phyloP scores from a whole-genome alignment of 2,329 filamentous ascomycete genomes.

The Knufia petricola region DNA sequence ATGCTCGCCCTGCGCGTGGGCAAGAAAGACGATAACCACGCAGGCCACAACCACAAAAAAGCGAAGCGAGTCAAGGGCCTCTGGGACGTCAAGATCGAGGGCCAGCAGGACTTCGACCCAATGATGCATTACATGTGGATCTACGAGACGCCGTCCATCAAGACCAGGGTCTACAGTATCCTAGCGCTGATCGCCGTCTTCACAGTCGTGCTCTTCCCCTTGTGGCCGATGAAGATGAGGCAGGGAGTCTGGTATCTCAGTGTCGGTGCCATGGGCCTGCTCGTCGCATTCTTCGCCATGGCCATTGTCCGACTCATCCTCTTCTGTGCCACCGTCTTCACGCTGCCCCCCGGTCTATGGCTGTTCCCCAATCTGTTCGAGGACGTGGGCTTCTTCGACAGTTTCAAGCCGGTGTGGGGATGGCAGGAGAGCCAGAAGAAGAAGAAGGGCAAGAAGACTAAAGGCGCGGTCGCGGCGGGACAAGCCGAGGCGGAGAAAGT shows the following conservation, averaged over 20 bases:
- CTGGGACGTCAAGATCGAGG: slow-evolving; percentile 92
- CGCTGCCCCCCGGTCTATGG: slow-evolving; percentile 81
- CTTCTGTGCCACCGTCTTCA: slow-evolving; percentile 86
- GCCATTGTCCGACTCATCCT: slow-evolving; percentile 92
- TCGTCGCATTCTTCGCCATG: slow-evolving; percentile 95
- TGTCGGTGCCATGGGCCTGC: slow-evolving; percentile 81
- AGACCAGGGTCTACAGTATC: slow-evolving; percentile 81
- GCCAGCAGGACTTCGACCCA: slow-evolving; percentile 70
- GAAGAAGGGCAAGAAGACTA: slow-evolving; percentile 46
- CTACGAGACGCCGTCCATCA: slow-evolving; percentile 88
- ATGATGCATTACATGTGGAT: slow-evolving; percentile 90
- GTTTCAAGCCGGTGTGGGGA: slow-evolving; percentile 90
- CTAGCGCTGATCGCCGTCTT: slow-evolving; percentile 78
- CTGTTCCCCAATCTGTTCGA: slow-evolving; percentile 96
- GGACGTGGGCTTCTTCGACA: slow-evolving; percentile 96
- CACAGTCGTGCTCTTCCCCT: slow-evolving; percentile 82
- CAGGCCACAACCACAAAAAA: slow-evolving; percentile 68
- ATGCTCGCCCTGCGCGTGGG: slow-evolving; percentile 83
- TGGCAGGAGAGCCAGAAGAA: slow-evolving; percentile 68
- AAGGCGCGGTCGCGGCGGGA: slow-evolving; percentile 14
- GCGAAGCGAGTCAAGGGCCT: slow-evolving; percentile 87
- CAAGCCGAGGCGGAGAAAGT: slow-evolving; percentile 19
- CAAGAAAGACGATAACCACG: slow-evolving; percentile 64
- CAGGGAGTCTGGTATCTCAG: slow-evolving; percentile 95
- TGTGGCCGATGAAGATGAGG: slow-evolving; percentile 86